These are phyloP conservation scores for Boletales sp. DNA, from an alignment of 768 basidiomycete species.

Conservation along the genomic window DNA sequence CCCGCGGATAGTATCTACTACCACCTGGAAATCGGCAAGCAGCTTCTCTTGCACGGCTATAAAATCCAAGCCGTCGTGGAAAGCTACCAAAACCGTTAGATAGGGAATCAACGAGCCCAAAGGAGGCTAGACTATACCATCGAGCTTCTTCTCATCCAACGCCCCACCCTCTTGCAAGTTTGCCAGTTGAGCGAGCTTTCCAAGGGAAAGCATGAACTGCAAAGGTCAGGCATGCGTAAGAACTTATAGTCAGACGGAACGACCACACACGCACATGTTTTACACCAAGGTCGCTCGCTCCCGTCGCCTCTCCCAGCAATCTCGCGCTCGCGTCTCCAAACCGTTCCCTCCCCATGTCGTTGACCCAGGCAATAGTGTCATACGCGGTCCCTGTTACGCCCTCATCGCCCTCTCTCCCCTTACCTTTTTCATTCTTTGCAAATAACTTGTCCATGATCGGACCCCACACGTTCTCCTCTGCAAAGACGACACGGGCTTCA, in stretches of 20 bases:
- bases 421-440: conserved; percentile 21
- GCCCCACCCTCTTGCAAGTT: conserved; percentile 43
- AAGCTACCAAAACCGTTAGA: conserved; percentile 43
- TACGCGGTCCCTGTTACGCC: conserved; percentile 45
- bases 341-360: conserved; percentile 70
- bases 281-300: conserved; percentile 55
- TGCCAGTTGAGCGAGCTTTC: conserved; percentile 81
- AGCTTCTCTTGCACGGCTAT: conserved; percentile 79
- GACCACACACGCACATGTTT: conserved; percentile 63
- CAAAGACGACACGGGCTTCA: conserved; percentile 78
- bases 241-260: neutral
- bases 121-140: conserved; percentile 40
- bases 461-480: conserved; percentile 61
- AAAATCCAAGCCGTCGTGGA: conserved; percentile 86
- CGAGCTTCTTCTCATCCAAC: conserved; percentile 50
- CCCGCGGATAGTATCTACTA: conserved; percentile 46
- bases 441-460: conserved; percentile 74
- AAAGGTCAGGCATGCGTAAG: conserved; percentile 1
- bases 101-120: neutral
- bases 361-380: conserved; percentile 75
- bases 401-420: conserved; percentile 26
- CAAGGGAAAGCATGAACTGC: conserved; percentile 87
- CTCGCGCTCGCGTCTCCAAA: conserved; percentile 63
- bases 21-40: conserved; percentile 54
- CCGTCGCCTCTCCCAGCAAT: conserved; percentile 58